A percentile compares a stretch with the other conserved stretches of the same genome.
phyloP scores from a whole-genome alignment of 2,329 filamentous ascomycete species.

The Cercospora sesami region DNA sequence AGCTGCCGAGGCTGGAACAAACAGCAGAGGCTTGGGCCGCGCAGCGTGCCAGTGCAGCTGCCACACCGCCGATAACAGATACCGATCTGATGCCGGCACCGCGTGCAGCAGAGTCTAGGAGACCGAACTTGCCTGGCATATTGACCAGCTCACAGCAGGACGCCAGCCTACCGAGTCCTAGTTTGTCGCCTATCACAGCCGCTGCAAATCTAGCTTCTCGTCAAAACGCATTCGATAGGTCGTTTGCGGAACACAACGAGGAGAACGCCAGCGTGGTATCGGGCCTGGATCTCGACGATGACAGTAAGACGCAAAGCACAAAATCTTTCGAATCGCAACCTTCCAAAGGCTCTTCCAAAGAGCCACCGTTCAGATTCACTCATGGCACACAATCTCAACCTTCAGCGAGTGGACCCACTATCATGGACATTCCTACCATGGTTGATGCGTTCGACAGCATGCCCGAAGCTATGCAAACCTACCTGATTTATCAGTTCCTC shows the following conservation, averaged over 20 bases:
- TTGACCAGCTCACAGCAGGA: constrained; percentile 77
- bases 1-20: constrained; percentile 27
- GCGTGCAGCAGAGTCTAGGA: constrained; percentile 21
- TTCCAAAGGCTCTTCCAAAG: constrained; percentile 14
- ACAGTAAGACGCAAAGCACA: constrained; percentile 29
- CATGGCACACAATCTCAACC: constrained; percentile 14
- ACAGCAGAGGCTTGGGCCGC: constrained; percentile 21
- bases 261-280: constrained; percentile 38
- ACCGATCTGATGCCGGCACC: constrained; percentile 63
- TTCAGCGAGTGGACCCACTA: constrained; percentile 32
- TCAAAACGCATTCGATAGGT: constrained; percentile 38
- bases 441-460: constrained; percentile 88
- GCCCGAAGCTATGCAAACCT: constrained; percentile 87
- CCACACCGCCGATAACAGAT: constrained; percentile 74
- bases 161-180: constrained; percentile 90
- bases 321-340: constrained; percentile 32
- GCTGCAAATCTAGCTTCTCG: constrained; percentile 60
- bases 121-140: constrained; percentile 51
- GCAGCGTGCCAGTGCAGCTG: constrained; percentile 43
- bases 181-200: constrained; percentile 83
- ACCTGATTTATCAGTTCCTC: constrained; percentile 95
- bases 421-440: constrained; percentile 82
- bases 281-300: constrained; percentile 38
- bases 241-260: constrained; percentile 37
- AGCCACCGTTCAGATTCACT: constrained; percentile 22